phyloP scores from a whole-genome alignment of 495 filamentous ascomycete genomes.

The Podospora bellae-mahoneyi region DNA sequence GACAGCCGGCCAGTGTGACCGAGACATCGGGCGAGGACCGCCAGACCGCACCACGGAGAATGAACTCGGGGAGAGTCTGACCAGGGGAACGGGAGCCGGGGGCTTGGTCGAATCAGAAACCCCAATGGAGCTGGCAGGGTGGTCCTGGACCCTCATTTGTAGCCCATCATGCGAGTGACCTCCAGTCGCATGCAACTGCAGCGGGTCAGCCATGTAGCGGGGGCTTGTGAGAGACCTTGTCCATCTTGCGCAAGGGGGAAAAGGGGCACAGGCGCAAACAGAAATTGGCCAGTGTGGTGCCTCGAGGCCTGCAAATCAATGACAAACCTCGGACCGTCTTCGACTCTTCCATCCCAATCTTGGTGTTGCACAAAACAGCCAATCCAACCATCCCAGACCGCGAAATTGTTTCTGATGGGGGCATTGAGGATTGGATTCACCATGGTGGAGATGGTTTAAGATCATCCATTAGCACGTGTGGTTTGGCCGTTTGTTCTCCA shows the following conservation, averaged over 20 bases:
- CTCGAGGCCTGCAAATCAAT: conserved; percentile 20
- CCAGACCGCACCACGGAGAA: conserved; percentile 24
- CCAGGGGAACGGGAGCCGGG: conserved; percentile 21
- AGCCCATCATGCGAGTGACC: conserved; percentile 24
- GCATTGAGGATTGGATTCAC: background rate
- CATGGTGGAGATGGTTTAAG: conserved; percentile 2
- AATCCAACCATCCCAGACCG: background rate
- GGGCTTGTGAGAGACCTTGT: conserved; percentile 24
- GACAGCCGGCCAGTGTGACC: conserved; percentile 7
- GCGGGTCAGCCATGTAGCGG: conserved; percentile 21
- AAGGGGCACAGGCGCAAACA: conserved; percentile 30
- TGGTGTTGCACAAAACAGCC: background rate
- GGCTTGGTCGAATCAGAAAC: conserved; percentile 32
- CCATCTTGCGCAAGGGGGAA: conserved; percentile 12
- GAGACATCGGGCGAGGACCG: conserved; percentile 18
- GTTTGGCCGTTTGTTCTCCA: background rate
- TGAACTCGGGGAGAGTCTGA: conserved; percentile 23
- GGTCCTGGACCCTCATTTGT: conserved; percentile 22
- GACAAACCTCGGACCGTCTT: background rate
- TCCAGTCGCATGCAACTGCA: conserved; percentile 15
- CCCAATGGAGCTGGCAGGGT: conserved; percentile 21
- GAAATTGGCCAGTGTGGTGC: conserved; percentile 21
- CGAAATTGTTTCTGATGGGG: background rate
- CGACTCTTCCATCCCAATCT: background rate
- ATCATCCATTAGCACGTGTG: background rate